Conservation (phyloP, 2,329 filamentous ascomycete genomes). For the Aspergillus sp. region DNA sequence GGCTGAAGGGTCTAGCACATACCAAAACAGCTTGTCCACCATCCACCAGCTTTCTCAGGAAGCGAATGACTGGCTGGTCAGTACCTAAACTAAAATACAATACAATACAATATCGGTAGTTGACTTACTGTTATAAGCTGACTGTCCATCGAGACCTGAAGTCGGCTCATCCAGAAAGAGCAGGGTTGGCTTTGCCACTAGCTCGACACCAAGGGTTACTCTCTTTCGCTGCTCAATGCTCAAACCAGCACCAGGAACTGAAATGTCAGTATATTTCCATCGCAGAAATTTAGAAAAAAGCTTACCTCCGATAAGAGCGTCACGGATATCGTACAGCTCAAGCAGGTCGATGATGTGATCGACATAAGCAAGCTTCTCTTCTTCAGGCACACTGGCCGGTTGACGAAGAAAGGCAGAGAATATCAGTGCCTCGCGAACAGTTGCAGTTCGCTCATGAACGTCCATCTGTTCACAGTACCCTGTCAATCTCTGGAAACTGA, state of each 20-base stretch:
- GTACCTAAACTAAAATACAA: too few species aligned
- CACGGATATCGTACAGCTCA: constrained; percentile 60
- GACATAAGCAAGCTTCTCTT: constrained; percentile 63
- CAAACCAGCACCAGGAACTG: constrained; percentile 36
- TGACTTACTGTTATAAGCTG: constrained; percentile 60
- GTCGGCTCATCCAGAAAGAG: constrained; percentile 71
- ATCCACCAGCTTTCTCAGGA: constrained; percentile 61
- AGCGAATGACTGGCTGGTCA: constrained; percentile 30
- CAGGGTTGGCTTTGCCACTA: constrained; percentile 65
- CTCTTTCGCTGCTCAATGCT: constrained; percentile 66
- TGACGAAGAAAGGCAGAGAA: constrained; percentile 65
- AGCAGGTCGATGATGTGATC: constrained; percentile 62
- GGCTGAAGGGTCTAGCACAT: too few species aligned
- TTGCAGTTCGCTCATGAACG: constrained; percentile 64
- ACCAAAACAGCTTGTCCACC: constrained; percentile 67
- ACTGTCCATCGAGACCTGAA: constrained; percentile 64
- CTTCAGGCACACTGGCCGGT: constrained; percentile 47
- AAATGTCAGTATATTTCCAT: constrained; percentile 59
- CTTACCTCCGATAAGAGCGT: constrained; percentile 59
- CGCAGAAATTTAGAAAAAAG: too few species aligned
- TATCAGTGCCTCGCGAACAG: constrained; percentile 62
- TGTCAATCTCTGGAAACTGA: constrained; percentile 66
- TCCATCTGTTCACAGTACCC: constrained; percentile 69
- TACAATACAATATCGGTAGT: too few species aligned
- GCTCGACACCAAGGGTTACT: constrained; percentile 68